Evolutionary conservation across 169 alveolate genomes (phyloP), one percentile per base, ranked within the genome.

Genomic region (Cryptosporidium baileyi): DNA sequence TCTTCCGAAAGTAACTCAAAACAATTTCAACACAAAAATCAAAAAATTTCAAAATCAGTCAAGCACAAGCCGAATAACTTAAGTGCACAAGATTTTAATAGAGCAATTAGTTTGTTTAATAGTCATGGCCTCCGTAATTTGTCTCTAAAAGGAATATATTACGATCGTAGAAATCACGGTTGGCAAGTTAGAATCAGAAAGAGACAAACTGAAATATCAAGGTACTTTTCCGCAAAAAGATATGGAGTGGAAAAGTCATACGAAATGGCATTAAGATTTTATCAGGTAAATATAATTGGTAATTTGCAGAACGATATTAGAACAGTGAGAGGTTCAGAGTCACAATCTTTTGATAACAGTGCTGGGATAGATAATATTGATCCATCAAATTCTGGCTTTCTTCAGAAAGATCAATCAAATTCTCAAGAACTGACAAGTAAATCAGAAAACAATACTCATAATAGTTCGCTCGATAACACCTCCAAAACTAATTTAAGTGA

Each of bases 111-210:
- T 19, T 32, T 74, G 34, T 36, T 34, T 7, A 54, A 59, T 47
- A 74, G 28, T n/a, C 44, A 41, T 15, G 43, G 36, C 17, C 57
- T 43, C 6, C 60, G 63, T 24, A 57, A 38, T 24, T 19, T 57
- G 40, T 74, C 85, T 7, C 74, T 74, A 24, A 74, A 59, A 51
- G 85, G 85, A 1, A 74, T 74, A 24, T 74, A 74, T 40, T 74
- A 74, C 28, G 85, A 74, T 34, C 52, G 85, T n/a, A 51, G 85
- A 17, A 74, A 74, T n/a, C 85, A 74, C 24, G 85, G 85, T 40
- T 74, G 85, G 85, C 85, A 74, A 19, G 85, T 74, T 19, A 60
- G 85, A 36, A 74, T 74, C 54, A 60, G 85, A 15, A 74, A 74
- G 41, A 51, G 85, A 36, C 85, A 51, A 38, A 51, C 85, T 11